These are phyloP conservation scores for Candida montana DNA, from an alignment of 805 yeast species.

Conservation along the genomic window DNA sequence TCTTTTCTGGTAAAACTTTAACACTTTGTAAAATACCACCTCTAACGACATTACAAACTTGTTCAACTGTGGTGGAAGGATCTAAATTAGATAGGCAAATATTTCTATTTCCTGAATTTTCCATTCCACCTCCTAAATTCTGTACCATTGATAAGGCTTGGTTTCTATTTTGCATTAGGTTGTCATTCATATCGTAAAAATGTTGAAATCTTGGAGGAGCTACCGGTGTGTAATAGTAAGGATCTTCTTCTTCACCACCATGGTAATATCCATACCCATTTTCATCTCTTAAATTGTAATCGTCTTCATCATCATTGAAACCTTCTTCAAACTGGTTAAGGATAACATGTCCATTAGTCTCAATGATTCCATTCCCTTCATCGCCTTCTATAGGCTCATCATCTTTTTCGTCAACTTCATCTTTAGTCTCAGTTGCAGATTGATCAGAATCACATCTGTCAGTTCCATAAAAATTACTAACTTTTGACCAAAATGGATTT, in stretches of 20 bases:
- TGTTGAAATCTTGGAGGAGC: constrained; percentile 1
- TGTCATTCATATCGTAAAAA: constrained; percentile 22
- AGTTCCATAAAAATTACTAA: constrained; percentile 84
- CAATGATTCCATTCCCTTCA: not conserved
- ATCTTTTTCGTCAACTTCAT: constrained; percentile 2
- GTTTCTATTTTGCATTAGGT: constrained; percentile 80
- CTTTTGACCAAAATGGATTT: constrained; percentile 59
- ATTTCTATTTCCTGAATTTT: constrained; percentile 69
- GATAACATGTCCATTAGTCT: too few species aligned
- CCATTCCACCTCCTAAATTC: constrained; percentile 74
- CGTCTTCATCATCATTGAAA: not conserved
- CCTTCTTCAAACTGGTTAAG: constrained; percentile 1
- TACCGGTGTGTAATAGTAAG: not conserved
- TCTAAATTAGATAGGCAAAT: constrained; percentile 65
- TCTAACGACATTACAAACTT: constrained; percentile 68
- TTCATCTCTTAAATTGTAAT: not conserved
- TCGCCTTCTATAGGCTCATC: constrained; percentile 1
- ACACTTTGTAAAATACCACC: constrained; percentile 71
- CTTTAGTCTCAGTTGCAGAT: not conserved
- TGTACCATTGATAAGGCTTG: constrained; percentile 92
- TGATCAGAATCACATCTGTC: constrained; percentile 80
- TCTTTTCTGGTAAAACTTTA: constrained; percentile 45
- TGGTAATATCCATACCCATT: not conserved
- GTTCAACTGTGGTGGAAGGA: constrained; percentile 60
- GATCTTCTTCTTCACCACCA: not conserved